Evolutionary conservation across 441 rosid genomes (phyloP), one percentile per base, ranked within the genome.

Genomic region (Gossypium davidsonii): DNA sequence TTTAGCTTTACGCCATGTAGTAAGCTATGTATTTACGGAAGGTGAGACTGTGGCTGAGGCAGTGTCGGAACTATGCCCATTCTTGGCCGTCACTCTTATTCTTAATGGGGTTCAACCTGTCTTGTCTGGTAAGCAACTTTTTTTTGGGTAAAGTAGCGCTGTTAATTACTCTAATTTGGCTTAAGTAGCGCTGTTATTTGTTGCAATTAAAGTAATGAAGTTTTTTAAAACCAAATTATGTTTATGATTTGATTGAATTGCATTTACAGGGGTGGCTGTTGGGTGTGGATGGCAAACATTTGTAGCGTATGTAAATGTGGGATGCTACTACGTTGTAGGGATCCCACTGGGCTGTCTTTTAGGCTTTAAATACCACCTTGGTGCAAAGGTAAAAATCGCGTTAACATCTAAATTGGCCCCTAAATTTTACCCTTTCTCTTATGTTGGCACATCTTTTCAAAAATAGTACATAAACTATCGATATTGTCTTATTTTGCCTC

Each of bases 201-300:
- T n/a, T 51, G 1, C 8, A 51, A 51, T 15, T 4, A 4, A 15
- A 2, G 7, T 53, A 6, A 12, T 21, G 48, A 17, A 34, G 8
- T 6, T 34, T 34, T 34, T 34, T 6, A 5, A 34, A 34, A 6
- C 39, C 39, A 34, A 6, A 34, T 34, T 34, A 6, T 34, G 4
- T 34, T 5, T 34, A 34, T 34, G 39, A 34, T 34, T 25, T 49
- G 44, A 58, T 34, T 63, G 60, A 26, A 58, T 26, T 59, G 63
- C 64, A 14, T 25, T 34, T 3, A 74, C 9, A 85, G 88, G 91
- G 39, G 89, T 87, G 81, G 89, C 89, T 14, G 89, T 85, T 56
- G 91, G 91, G 17, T 84, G 91, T 67, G 91, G 89, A 80, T 87
- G 91, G 88, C 91, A 85, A 60, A 78, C 91, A 56, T 84, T 78